Base-by-base conservation (phyloP, 371 early-diverging fungal genomes). In the Syncephalastrum sp. region DNA sequence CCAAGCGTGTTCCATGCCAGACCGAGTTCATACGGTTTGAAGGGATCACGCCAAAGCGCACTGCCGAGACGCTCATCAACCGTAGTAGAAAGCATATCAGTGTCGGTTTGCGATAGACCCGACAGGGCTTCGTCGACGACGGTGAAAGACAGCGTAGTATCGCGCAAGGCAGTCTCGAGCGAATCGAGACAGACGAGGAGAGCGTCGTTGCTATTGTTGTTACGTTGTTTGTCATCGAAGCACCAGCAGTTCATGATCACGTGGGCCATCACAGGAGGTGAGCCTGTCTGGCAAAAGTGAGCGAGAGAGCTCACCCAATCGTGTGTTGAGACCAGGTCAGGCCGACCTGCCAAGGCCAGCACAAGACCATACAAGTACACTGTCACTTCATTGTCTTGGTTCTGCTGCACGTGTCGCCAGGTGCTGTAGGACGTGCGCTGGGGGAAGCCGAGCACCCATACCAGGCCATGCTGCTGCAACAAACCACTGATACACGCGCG, bases 321-420 rank as follows among this genome's bases (percentile, higher is more conserved):
- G 1, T 49, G 38, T 8, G 53, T 41, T 3, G 45, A 17, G 17
- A 48, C 19, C 10, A 24, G 29, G 0, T 60, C 63, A n/a, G 47
- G 58, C 15, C 61, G 50, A 12, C 57, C 59, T 3, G 42, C 54
- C n/a, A 60, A 16, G 0, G 68, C 67, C n/a, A 75, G 43, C 0
- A 66, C 66, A 29, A 76, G 47, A 0, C 73, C 73, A 44, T 76
- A 76, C 3, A 76, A 44, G 38, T 70, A 72, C 1, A 72, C 54
- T 10, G 72, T 61, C 33, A 76, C 60, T 0, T 65, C 61, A 14
- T 47, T 56, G 25, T 72, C 70, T 10, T 54, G 50, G 10, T 27
- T 54, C 10, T 45, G 43, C 23, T 64, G 57, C 6, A 76, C 27
- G 8, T 42, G 49, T 0, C 46, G 41, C 76, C 76, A 76, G 0